These are phyloP conservation scores for Tephrocybe sp. DNA, from an alignment of 768 basidiomycete genomes.

Conservation along the genomic window DNA sequence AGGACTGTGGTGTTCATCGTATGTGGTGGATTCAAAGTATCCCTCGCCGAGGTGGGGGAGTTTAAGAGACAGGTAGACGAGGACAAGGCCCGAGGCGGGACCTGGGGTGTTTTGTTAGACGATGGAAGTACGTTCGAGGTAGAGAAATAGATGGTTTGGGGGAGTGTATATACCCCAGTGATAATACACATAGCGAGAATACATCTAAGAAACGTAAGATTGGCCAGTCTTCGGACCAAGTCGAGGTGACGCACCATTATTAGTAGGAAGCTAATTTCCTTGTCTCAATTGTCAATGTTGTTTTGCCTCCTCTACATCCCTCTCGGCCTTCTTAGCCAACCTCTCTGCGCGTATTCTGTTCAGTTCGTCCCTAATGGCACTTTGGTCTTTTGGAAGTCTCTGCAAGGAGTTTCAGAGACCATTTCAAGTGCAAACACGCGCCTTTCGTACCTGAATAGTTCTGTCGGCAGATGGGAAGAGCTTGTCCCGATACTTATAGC, in stretches of 20 bases:
- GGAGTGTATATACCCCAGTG: neutral
- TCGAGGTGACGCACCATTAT: neutral
- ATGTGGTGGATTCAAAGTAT: slow-evolving; percentile 72
- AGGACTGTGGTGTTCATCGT: slow-evolving; percentile 63
- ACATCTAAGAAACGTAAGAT: neutral
- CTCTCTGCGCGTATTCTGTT: slow-evolving; percentile 69
- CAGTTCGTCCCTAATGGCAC: slow-evolving; percentile 65
- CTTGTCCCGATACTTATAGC: slow-evolving; percentile 64
- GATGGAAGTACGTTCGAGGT: slow-evolving; percentile 37
- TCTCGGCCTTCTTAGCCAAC: slow-evolving; percentile 45
- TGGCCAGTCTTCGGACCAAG: neutral
- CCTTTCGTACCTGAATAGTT: slow-evolving; percentile 43
- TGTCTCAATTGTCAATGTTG: neutral
- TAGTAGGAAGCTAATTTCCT: neutral
- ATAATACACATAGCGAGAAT: slow-evolving; percentile 1
- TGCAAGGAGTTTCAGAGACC: slow-evolving; percentile 22
- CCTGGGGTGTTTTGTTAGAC: slow-evolving; percentile 40
- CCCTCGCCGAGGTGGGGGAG: slow-evolving; percentile 48
- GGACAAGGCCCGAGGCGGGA: slow-evolving; percentile 26
- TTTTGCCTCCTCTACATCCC: slow-evolving; percentile 34
- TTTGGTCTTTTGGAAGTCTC: slow-evolving; percentile 67
- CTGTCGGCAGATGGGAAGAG: slow-evolving; percentile 67
- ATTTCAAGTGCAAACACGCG: neutral
- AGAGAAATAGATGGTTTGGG: slow-evolving; percentile 16
- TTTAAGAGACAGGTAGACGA: slow-evolving; percentile 43